Evolutionary conservation across 2,329 filamentous ascomycete genomes (phyloP), one percentile per base, ranked within the genome.

Genomic region (Xylariales sp.): DNA sequence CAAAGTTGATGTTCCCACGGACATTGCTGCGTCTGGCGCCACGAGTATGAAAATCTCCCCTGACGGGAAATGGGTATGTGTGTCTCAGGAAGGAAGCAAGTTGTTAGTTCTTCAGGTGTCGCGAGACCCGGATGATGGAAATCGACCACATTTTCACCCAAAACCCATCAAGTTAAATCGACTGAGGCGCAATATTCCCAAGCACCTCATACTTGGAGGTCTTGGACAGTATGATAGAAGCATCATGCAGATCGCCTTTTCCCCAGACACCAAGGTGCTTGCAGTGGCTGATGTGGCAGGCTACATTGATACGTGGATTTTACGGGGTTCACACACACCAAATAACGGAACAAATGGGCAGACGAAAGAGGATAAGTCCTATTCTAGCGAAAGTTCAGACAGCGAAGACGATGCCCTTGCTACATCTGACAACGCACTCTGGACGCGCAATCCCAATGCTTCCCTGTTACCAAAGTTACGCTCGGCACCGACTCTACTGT

Each of bases 241-340:
- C 32, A 81, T 97, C 50, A 82, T 77, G 25, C 84, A 87, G 40
- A 62, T 84, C 19, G 73, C 82, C 2, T 96, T 97, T 61, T 90
- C 89, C 8, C 71, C 82, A 4, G 85, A 95, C 58, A 88, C 86
- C 58, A 80, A 76, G 50, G 78, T 95, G 47, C 68, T 97, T 34
- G 89, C 85, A 7, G 78, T 82, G 21, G 82, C 84, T 35, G 91
- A 96, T 60, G 65, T 96, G 39, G 82, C 85, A 31, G 93, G 93
- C 31, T 88, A 83, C 61, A 72, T 97, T 22, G 90, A 97, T 57
- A 88, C 84, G 14, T 98, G 90, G 86, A 67, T 88, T 2, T 64
- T 95, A 41, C 74, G 79, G 55, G 75, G 75, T 27, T 61, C 75
- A 51, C 48, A 38, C 16, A 51, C 32, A 11, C 39, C 51, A 35